Conservation (phyloP, 306 rosid genomes). For the Quercus variabilis region DNA sequence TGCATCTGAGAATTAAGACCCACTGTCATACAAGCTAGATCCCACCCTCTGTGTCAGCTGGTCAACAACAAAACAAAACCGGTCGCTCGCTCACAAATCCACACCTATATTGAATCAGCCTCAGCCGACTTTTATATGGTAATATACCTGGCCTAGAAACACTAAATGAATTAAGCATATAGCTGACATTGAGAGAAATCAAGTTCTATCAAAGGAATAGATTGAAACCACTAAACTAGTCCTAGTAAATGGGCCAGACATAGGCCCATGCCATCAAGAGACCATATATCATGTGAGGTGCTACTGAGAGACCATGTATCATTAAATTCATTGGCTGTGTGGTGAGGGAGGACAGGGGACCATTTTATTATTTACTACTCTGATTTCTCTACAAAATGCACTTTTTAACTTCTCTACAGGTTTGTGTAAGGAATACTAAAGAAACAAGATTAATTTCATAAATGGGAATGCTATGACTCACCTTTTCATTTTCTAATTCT, state of each 20-base stretch:
- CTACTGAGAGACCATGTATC: neutral
- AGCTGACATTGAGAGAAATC: neutral
- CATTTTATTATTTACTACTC: neutral
- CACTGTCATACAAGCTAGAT: neutral
- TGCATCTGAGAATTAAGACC: neutral
- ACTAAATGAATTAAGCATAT: neutral
- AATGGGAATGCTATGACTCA: slow-evolving; percentile 21
- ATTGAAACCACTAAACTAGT: neutral
- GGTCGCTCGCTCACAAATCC: too few relatives aligned
- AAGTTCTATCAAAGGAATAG: neutral
- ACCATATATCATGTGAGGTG: neutral
- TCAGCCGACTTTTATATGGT: too few relatives aligned
- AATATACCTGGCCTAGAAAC: neutral
- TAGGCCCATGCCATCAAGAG: neutral
- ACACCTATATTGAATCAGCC: too few relatives aligned
- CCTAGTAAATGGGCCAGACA: neutral
- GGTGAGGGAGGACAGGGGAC: neutral
- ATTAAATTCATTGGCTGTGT: neutral
- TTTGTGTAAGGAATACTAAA: neutral
- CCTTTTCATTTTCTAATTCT: slow-evolving; percentile 84
- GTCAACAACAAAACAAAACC: too few relatives aligned
- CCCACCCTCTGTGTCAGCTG: neutral
- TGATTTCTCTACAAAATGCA: neutral
- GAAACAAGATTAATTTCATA: neutral
- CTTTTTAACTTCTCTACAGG: neutral